phyloP scores from a whole-genome alignment of 1,284 basidiomycete genomes.

The Xerocomus nothofagi region DNA sequence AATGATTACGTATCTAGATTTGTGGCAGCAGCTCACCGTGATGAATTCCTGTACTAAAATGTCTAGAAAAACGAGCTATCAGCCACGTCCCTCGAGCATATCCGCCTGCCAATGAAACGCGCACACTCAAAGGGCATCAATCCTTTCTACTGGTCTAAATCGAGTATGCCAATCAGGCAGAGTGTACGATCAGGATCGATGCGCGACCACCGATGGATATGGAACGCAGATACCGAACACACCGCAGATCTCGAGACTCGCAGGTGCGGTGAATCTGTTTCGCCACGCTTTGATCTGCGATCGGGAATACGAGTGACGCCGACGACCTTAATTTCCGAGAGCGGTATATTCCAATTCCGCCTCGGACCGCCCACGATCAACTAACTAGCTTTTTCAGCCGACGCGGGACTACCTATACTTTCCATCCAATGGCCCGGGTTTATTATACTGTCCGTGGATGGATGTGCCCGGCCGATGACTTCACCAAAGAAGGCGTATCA shows the following conservation, averaged over 20 bases:
- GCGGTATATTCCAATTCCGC: too few species aligned
- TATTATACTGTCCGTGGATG: too few species aligned
- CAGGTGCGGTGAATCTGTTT: neutral
- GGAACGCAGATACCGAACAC: neutral
- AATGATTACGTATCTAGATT: neutral
- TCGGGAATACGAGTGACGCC: too few species aligned
- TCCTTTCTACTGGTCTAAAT: neutral
- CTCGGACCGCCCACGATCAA: too few species aligned
- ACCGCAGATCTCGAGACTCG: neutral
- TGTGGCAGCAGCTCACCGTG: neutral
- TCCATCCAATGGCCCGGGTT: too few species aligned
- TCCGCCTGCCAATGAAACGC: neutral
- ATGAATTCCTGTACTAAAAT: constrained; percentile 6
- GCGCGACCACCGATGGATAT: constrained; percentile 1
- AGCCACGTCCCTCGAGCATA: neutral
- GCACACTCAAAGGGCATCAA: neutral
- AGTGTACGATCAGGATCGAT: constrained; percentile 2
- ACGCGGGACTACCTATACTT: too few species aligned
- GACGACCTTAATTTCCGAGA: too few species aligned
- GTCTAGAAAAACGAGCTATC: neutral
- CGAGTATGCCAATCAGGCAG: constrained; percentile 1
- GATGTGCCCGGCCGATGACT: too few species aligned
- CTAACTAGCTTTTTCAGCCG: too few species aligned
- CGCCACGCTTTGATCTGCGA: neutral
- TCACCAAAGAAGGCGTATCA: too few species aligned